Base-by-base conservation (phyloP, 2,329 filamentous ascomycete genomes). In the Botrytis hyacinthi region DNA sequence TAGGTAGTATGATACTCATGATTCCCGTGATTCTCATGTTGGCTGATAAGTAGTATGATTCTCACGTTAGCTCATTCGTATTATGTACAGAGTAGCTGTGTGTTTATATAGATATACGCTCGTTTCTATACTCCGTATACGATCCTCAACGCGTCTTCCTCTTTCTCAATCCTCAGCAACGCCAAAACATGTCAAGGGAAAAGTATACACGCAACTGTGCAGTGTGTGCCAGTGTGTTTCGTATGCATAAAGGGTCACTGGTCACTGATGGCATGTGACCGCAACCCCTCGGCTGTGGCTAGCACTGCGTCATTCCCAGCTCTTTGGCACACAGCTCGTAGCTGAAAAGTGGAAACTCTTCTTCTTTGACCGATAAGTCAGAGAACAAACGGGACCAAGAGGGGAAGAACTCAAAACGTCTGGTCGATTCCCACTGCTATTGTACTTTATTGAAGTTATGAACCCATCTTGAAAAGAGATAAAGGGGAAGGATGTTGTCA, bases 271-370 rank as follows among this genome's bases (percentile, higher is more conserved):
- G 51, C 51, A 57, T 57, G 51, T 57, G 51, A 57, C 51, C 14
- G n/a, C 16, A 32, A 40, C 60, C 60, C 35, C 48, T 68, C 66
- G 48, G 48, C 18, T 68, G 66, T 68, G 48, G 48, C 48, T 57
- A 48, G n/a, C 46, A 57, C 66, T 68, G 65, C 66, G 66, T 68
- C 66, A 68, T 54, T n/a, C 42, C 48, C 48, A 57, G 44, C 63
- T n/a, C 44, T 51, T 51, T 66, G 44, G 44, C 12, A 51, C 48
- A 26, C 35, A 22, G 35, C 18, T 35, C n/a, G 51, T 57, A 29
- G 51, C 51, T 29, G 51, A 18, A 57, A 29, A 67, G 46, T 40
- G 60, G 37, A 62, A 7, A 61, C 4, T 26, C 22, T n/a, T 40
- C 22, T 26, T 61, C 35, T 61, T 26, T 62, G 60, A 40, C 60